phyloP scores from a whole-genome alignment of 148 eudicot species.

The Fagopyrum homotropicum region DNA sequence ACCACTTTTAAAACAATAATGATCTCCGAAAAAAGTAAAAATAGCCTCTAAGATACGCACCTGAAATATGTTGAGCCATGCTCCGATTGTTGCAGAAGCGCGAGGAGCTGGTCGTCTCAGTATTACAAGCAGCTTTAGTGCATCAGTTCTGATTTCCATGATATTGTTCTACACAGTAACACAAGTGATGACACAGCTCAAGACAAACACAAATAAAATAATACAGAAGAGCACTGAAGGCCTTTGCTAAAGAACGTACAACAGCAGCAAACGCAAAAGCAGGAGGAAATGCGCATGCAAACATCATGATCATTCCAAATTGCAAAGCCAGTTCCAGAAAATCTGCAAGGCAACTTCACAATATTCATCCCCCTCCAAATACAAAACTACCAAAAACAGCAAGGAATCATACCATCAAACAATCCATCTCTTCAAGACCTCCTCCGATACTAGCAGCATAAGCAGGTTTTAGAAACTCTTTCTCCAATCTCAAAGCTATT shows the following conservation, averaged over 20 bases:
- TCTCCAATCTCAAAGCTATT: constrained; percentile 70
- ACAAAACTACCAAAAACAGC: neutral
- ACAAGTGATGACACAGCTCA: neutral
- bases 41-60: too few species aligned
- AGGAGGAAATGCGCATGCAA: constrained; percentile 93
- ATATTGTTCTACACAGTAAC: constrained; percentile 61
- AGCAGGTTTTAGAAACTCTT: constrained; percentile 78
- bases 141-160: constrained; percentile 89
- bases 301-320: constrained; percentile 98
- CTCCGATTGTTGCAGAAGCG: constrained; percentile 80
- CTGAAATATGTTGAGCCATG: too few species aligned
- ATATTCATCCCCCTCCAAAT: neutral
- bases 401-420: constrained; percentile 28
- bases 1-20: too few species aligned
- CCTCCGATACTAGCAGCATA: constrained; percentile 88
- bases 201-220: neutral
- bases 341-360: constrained; percentile 41
- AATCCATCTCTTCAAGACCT: constrained; percentile 97
- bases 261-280: constrained; percentile 75
- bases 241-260: constrained; percentile 28
- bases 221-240: neutral
- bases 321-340: constrained; percentile 86
- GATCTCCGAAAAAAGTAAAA: too few species aligned
- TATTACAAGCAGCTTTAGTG: constrained; percentile 73
- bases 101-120: constrained; percentile 82